phyloP scores from a whole-genome alignment of 2,329 filamentous ascomycete species.

The Tolypocladium paradoxum region DNA sequence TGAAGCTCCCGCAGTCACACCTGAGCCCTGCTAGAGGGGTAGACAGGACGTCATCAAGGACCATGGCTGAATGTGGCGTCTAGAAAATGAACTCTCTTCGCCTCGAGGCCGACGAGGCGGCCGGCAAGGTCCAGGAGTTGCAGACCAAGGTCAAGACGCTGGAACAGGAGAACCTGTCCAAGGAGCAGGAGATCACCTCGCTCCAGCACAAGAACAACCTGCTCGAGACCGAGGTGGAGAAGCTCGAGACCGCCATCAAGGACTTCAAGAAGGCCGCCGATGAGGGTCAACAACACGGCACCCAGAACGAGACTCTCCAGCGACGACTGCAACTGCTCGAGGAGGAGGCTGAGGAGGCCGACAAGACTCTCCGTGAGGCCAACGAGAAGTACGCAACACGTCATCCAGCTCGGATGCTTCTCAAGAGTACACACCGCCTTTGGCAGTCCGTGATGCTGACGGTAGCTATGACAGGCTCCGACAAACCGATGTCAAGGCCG shows the following conservation, averaged over 20 bases:
- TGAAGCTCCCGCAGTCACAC: constrained; percentile 15
- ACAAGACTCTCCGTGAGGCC: constrained; percentile 91
- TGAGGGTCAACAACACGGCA: constrained; percentile 71
- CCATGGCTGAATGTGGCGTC: constrained; percentile 6
- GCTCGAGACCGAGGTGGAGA: constrained; percentile 84
- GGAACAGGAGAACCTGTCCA: constrained; percentile 89
- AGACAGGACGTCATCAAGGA: not conserved
- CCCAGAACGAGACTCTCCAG: constrained; percentile 84
- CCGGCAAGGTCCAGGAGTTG: constrained; percentile 75
- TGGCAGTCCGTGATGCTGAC: constrained; percentile 5
- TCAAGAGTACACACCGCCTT: not conserved
- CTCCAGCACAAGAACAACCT: constrained; percentile 91
- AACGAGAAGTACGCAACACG: constrained; percentile 81
- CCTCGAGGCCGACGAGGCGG: constrained; percentile 80
- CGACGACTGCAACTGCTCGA: constrained; percentile 91
- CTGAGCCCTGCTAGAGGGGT: constrained; percentile 9
- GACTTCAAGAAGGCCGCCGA: constrained; percentile 80
- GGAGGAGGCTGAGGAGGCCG: constrained; percentile 93
- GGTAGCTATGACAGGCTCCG: constrained; percentile 57
- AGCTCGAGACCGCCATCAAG: constrained; percentile 74
- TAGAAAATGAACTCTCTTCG: constrained; percentile 95
- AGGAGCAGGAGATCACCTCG: constrained; percentile 97
- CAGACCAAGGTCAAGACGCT: constrained; percentile 77
- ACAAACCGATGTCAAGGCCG: constrained; percentile 98
- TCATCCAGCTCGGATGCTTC: not conserved